Conservation (phyloP, 2,329 filamentous ascomycete genomes). For the Microcyclospora pomicola region DNA sequence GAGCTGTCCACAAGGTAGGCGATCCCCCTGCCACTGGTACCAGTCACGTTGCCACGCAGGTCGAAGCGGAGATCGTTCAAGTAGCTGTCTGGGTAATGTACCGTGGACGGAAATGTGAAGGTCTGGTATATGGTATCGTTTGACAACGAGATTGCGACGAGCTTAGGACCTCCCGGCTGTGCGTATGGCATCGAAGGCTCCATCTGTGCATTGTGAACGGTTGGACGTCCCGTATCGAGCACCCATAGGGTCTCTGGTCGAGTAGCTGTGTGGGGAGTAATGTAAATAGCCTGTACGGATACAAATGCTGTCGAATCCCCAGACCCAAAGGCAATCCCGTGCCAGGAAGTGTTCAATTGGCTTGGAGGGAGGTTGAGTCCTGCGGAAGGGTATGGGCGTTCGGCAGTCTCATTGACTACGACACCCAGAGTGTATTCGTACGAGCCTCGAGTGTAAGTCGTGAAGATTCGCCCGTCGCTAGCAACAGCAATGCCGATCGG, state of each 20-base stretch:
- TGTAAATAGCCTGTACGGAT: slow-evolving; percentile 33
- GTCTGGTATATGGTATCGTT: slow-evolving; percentile 28
- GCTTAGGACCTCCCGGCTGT: slow-evolving; percentile 32
- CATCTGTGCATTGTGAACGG: slow-evolving; percentile 25
- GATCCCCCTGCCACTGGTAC: slow-evolving; percentile 27
- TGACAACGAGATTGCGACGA: slow-evolving; percentile 29
- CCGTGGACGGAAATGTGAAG: slow-evolving; percentile 29
- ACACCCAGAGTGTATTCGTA: slow-evolving; percentile 36
- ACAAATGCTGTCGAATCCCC: slow-evolving; percentile 29
- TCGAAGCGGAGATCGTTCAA: slow-evolving; percentile 36
- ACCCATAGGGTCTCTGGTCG: slow-evolving; percentile 33
- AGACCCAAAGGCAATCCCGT: slow-evolving; percentile 32
- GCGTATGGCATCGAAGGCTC: slow-evolving; percentile 31
- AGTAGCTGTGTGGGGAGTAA: slow-evolving; percentile 24
- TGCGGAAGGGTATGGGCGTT: slow-evolving; percentile 32
- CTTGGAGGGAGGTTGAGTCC: slow-evolving; percentile 23
- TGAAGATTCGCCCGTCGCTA: slow-evolving; percentile 30
- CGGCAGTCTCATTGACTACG: slow-evolving; percentile 33
- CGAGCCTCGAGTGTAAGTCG: slow-evolving; percentile 33
- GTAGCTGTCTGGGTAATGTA: slow-evolving; percentile 34
- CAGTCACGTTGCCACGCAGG: slow-evolving; percentile 26
- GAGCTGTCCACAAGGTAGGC: slow-evolving; percentile 34
- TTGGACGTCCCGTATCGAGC: slow-evolving; percentile 32
- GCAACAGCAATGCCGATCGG: slow-evolving; percentile 33
- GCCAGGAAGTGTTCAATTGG: slow-evolving; percentile 26